Evolutionary conservation across 2,329 filamentous ascomycete genomes (phyloP).

Genomic region (Colletotrichum nymphaeae): DNA sequence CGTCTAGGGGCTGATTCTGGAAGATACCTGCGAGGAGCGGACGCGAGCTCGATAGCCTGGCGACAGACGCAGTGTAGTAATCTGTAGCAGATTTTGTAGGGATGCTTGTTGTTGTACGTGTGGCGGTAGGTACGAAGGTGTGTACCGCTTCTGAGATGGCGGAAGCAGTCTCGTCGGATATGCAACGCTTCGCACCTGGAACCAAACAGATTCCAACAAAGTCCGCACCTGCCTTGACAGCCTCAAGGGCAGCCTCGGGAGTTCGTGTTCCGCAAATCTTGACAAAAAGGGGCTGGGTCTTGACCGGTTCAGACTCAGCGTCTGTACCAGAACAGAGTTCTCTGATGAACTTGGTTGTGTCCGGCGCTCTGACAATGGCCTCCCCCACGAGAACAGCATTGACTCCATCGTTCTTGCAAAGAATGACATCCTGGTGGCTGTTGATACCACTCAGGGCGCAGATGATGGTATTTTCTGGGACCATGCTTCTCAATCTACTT

Average conservation of each 20-base stretch:
- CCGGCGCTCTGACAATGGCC: constrained; percentile 90
- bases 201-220: constrained; percentile 94
- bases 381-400: constrained; percentile 95
- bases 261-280: constrained; percentile 96
- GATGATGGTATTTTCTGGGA: constrained; percentile 86
- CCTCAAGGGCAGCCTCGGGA: constrained; percentile 81
- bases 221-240: constrained; percentile 89
- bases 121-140: constrained; percentile 64
- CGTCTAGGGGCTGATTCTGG: constrained; percentile 86
- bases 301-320: constrained; percentile 47
- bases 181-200: constrained; percentile 81
- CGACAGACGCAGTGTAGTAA: constrained; percentile 74
- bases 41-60: constrained; percentile 63
- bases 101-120: constrained; percentile 43
- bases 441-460: constrained; percentile 96
- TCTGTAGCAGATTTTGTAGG: constrained; percentile 59
- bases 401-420: constrained; percentile 89
- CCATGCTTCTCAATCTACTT: constrained; percentile 86
- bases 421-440: constrained; percentile 85
- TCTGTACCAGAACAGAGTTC: constrained; percentile 77
- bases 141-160: constrained; percentile 86
- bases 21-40: constrained; percentile 94
- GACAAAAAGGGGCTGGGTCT: constrained; percentile 70
- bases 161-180: constrained; percentile 81
- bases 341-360: constrained; percentile 85